These are phyloP conservation scores for Lactarius sanguifluus DNA, from an alignment of 768 basidiomycete genomes.

Conservation along the genomic window DNA sequence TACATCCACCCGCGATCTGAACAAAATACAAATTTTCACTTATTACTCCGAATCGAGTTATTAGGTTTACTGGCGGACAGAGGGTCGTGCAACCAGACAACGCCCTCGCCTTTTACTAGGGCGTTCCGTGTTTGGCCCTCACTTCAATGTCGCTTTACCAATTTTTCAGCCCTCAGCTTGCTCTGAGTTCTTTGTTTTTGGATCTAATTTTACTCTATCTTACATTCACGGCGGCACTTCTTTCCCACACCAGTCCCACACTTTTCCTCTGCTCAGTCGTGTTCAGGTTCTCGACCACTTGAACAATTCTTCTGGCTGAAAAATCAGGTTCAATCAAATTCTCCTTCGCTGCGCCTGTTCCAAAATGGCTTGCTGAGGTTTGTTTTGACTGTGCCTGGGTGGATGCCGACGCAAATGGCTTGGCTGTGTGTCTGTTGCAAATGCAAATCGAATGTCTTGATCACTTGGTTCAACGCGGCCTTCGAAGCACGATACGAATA, in stretches of 20 bases:
- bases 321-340: constrained; percentile 52
- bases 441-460: constrained; percentile 59
- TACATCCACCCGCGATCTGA: constrained; percentile 37
- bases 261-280: constrained; percentile 45
- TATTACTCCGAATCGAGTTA: not conserved
- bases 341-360: constrained; percentile 40
- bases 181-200: constrained; percentile 37
- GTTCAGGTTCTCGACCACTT: constrained; percentile 46
- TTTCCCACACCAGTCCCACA: constrained; percentile 61
- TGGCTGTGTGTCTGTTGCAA: constrained; percentile 46
- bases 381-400: constrained; percentile 62
- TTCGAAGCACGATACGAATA: constrained; percentile 63
- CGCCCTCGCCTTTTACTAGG: constrained; percentile 72
- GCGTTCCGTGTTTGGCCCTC: constrained; percentile 59
- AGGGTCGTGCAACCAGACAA: constrained; percentile 57
- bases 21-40: constrained; percentile 43
- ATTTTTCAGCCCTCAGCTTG: constrained; percentile 57
- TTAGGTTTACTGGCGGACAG: constrained; percentile 41
- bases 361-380: constrained; percentile 57
- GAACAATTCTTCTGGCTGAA: constrained; percentile 47
- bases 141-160: constrained; percentile 49
- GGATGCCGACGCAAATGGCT: constrained; percentile 55
- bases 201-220: not conserved
- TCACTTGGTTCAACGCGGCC: constrained; percentile 61
- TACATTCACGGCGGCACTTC: constrained; percentile 40